These are phyloP conservation scores for Trypanosoma scelopori DNA, from an alignment of 208 protist species.

Conservation along the genomic window DNA sequence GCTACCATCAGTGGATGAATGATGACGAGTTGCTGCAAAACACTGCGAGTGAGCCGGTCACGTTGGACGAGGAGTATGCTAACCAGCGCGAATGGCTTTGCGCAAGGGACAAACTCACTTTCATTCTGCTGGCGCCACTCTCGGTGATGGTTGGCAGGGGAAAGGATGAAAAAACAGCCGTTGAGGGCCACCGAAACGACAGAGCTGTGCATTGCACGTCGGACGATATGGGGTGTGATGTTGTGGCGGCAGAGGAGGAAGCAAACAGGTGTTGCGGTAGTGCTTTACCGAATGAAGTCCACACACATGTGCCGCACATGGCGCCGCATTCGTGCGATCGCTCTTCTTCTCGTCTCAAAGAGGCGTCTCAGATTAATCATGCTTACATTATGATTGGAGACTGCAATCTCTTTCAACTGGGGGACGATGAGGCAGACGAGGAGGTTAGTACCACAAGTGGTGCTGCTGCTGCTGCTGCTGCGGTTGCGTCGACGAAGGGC, in stretches of 20 bases:
- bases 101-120: conserved; percentile 88
- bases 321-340: not conserved
- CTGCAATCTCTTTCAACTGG: conserved; percentile 87
- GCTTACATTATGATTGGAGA: conserved; percentile 78
- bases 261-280: no score
- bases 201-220: no score
- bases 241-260: no score
- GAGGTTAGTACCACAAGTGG: conserved; percentile 12
- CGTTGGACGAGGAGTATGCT: conserved; percentile 81
- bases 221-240: no score
- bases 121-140: conserved; percentile 72
- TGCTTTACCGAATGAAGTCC: no score
- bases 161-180: not conserved
- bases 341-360: not conserved
- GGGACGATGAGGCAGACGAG: conserved; percentile 27
- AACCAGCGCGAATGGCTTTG: conserved; percentile 86
- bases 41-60: conserved; percentile 86
- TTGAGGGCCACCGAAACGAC: no score
- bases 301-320: no score
- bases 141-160: not conserved
- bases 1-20: conserved; percentile 92
- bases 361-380: not conserved
- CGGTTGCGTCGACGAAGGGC: no score
- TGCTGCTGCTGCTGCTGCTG: not conserved
- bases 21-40: conserved; percentile 54